Conservation (phyloP, 2,329 filamentous ascomycete genomes). For the Epichloe sylvatica region DNA sequence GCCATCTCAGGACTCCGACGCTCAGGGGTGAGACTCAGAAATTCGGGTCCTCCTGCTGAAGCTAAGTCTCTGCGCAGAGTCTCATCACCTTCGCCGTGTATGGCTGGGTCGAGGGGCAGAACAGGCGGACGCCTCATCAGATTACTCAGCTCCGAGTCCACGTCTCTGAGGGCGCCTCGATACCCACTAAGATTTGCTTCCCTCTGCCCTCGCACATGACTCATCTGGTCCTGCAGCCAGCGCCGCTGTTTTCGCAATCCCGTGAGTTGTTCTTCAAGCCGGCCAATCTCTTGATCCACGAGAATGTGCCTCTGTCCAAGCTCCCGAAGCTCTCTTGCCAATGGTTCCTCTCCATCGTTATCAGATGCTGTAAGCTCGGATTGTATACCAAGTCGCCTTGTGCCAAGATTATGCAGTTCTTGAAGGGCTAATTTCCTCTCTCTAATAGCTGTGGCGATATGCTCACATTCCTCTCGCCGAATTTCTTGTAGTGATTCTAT, state of each 20-base stretch:
- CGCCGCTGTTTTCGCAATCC: conserved; percentile 45
- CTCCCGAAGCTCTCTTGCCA: conserved; percentile 44
- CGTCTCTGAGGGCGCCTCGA: conserved; percentile 48
- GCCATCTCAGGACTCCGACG: conserved; percentile 58
- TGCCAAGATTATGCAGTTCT: conserved; percentile 39
- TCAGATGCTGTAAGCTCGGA: conserved; percentile 41
- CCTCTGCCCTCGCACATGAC: conserved; percentile 48
- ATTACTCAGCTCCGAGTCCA: conserved; percentile 46
- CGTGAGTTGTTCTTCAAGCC: conserved; percentile 49
- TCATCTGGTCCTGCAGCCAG: conserved; percentile 45
- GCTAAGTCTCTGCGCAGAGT: conserved; percentile 7
- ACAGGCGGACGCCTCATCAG: conserved; percentile 47
- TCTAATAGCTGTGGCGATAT: conserved; percentile 42
- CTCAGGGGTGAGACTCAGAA: conserved; percentile 46
- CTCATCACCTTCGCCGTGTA: conserved; percentile 16
- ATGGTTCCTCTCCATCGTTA: conserved; percentile 40
- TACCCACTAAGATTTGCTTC: conserved; percentile 64
- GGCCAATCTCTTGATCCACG: conserved; percentile 49
- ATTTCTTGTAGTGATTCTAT: conserved; percentile 51
- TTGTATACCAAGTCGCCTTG: conserved; percentile 34
- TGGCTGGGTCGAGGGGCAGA: conserved; percentile 35
- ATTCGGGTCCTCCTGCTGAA: conserved; percentile 34
- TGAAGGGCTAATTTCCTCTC: conserved; percentile 43
- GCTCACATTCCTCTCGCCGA: conserved; percentile 53
- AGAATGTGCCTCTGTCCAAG: conserved; percentile 40